phyloP scores from a whole-genome alignment of 305 asterid genomes.

The Nicotiana rustica region DNA sequence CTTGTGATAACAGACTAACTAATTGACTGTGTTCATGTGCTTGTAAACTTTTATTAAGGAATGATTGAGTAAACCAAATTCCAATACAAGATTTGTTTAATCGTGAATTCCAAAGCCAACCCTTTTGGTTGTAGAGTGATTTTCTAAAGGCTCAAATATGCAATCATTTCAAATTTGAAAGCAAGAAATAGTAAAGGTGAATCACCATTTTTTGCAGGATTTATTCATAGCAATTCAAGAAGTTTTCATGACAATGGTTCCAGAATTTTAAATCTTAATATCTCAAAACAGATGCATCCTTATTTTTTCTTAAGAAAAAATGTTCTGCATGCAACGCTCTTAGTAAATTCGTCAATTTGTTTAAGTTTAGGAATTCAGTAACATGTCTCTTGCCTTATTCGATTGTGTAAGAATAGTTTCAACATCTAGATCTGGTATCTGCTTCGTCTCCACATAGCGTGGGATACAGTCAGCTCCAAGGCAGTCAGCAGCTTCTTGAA shows the following conservation, averaged over 20 bases:
- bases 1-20: neutral
- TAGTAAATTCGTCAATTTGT: neutral
- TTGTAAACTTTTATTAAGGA: neutral
- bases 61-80: neutral
- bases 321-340: neutral
- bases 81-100: neutral
- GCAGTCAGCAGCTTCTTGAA: constrained; percentile 97
- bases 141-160: neutral
- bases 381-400: constrained; percentile 53
- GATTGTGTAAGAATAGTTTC: constrained; percentile 63
- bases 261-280: neutral
- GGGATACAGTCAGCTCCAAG: constrained; percentile 84
- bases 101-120: neutral
- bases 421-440: constrained; percentile 60
- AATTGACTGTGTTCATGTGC: neutral
- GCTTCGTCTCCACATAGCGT: constrained; percentile 72
- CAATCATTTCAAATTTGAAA: neutral
- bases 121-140: neutral
- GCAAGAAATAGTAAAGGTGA: neutral
- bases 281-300: neutral
- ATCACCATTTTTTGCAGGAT: neutral
- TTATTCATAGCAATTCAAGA: neutral
- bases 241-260: neutral
- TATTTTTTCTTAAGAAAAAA: constrained; percentile 19
- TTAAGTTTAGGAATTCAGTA: neutral